Base-by-base conservation (phyloP, 148 eudicot genomes). In the Rhododendron ferrugineum region DNA sequence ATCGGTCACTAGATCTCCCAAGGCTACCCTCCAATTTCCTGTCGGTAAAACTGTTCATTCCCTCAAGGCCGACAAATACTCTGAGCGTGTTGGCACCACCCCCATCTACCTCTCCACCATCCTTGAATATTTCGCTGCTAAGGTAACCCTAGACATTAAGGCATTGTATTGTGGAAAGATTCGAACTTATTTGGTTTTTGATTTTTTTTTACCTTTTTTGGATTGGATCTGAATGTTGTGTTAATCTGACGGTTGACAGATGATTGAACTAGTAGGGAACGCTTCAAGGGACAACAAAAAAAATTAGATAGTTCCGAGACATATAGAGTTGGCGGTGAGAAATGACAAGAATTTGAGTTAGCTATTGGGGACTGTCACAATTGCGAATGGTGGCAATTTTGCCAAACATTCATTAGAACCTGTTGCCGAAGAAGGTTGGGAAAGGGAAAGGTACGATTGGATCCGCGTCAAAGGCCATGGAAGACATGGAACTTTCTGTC, bases 231-330 rank as follows among this genome's bases (percentile, higher is more conserved):
- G 13, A 32, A 6, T 30, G 6, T 26, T 74, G 22, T 34, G 11
- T n/a, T 47, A 10, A 2, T 36, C 30, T 30, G 11, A 36, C 1
- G 37, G 14, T n/a, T 62, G 40, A 2, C 18, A 90, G 90, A 88
- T 88, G 5, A 47, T 90, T 78, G 90, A 91, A 66, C 80, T 91
- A 46, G 93, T 89, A 3, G 90, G 90, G 60, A 91, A 89, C 6
- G 90, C 90, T 11, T 87, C 89, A 11, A 89, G 89, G 37, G 91
- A 90, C 68, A 90, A 90, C 88, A 91, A 91, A 90, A 91, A 90
- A 83, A 86, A 78, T 7, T 75, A 89, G 70, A 91, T 90, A 11
- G 89, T 90, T 1, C 90, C 90, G 18, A 87, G 92, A 78, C 92
- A 86, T 54, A 90, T 91, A 40, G 90, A 91, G 52, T 76, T 91